Percentiles rank a stretch among this genome's conserved stretches.
Evolutionary conservation across 139 green algal species (phyloP).

Genomic region (Choricystis sp.): DNA sequence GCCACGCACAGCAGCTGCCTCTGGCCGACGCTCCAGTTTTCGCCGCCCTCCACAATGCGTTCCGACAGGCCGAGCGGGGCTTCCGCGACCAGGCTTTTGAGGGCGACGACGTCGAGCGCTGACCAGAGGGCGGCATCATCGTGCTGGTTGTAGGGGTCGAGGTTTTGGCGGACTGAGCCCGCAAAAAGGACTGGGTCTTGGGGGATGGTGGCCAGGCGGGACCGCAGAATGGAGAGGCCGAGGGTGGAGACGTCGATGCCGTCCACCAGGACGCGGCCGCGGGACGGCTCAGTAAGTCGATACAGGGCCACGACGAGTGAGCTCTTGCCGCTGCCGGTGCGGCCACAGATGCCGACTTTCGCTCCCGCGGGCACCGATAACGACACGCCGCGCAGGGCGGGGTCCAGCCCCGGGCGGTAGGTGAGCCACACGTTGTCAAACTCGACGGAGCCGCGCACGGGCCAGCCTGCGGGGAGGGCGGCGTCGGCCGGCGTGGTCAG

Average conservation of each 20-base stretch:
- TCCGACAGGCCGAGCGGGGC: constrained; percentile 17
- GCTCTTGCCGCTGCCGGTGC: constrained; percentile 73
- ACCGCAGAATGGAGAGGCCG: constrained; percentile 55
- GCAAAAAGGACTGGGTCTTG: constrained; percentile 14
- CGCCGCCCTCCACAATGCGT: constrained; percentile 56
- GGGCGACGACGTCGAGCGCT: constrained; percentile 48
- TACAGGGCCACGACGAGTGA: constrained; percentile 70
- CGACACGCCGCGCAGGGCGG: constrained; percentile 48
- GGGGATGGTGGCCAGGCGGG: constrained; percentile 63
- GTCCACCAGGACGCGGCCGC: constrained; percentile 61
- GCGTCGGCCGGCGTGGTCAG: constrained; percentile 3
- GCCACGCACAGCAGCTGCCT: constrained; percentile 86
- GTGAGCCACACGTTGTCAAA: constrained; percentile 55
- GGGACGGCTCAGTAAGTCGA: constrained; percentile 58
- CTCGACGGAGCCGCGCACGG: constrained; percentile 35
- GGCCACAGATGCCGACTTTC: constrained; percentile 67
- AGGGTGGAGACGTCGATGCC: constrained; percentile 54
- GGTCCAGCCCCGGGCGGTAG: constrained; percentile 66
- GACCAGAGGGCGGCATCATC: constrained; percentile 61
- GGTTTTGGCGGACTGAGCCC: constrained; percentile 39
- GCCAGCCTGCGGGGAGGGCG: constrained; percentile 26
- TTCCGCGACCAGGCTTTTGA: constrained; percentile 25
- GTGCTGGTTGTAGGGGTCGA: constrained; percentile 70
- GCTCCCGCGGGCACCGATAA: constrained; percentile 34
- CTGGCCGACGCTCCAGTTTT: constrained; percentile 74